phyloP scores from a whole-genome alignment of 768 basidiomycete species.

The Boletus pseudo-olivaceus region DNA sequence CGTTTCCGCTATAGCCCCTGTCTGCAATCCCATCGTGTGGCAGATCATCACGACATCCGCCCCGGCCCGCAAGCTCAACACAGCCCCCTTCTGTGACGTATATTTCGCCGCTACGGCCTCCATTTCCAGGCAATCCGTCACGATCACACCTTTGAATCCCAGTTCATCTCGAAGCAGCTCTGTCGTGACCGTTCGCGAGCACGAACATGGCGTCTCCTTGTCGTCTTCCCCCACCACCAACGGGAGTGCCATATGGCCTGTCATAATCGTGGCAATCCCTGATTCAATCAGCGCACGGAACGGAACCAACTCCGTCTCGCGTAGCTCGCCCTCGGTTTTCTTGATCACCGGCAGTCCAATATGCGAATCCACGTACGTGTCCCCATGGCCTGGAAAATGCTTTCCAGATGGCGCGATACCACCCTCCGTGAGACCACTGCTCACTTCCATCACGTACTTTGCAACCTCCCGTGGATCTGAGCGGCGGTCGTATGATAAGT shows the following conservation, averaged over 20 bases:
- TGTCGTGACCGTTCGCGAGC: conserved; percentile 51
- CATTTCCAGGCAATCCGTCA: conserved; percentile 79
- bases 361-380: conserved; percentile 70
- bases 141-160: conserved; percentile 55
- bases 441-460: conserved; percentile 44
- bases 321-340: conserved; percentile 44
- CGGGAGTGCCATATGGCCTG: conserved; percentile 71
- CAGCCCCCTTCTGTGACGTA: conserved; percentile 40
- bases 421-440: conserved; percentile 43
- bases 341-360: conserved; percentile 59
- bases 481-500: background rate
- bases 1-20: conserved; percentile 48
- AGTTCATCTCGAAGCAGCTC: conserved; percentile 50
- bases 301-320: conserved; percentile 52
- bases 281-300: conserved; percentile 46
- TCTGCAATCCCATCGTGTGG: conserved; percentile 54
- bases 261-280: conserved; percentile 59
- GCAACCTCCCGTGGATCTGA: conserved; percentile 55
- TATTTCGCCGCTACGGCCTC: conserved; percentile 56
- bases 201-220: conserved; percentile 52
- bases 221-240: conserved; percentile 42
- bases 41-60: conserved; percentile 77
- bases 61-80: conserved; percentile 56
- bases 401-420: conserved; percentile 62
- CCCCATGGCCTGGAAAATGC: conserved; percentile 75